Base-by-base conservation (phyloP, 164 flowering plant species). In the Piper betle region DNA sequence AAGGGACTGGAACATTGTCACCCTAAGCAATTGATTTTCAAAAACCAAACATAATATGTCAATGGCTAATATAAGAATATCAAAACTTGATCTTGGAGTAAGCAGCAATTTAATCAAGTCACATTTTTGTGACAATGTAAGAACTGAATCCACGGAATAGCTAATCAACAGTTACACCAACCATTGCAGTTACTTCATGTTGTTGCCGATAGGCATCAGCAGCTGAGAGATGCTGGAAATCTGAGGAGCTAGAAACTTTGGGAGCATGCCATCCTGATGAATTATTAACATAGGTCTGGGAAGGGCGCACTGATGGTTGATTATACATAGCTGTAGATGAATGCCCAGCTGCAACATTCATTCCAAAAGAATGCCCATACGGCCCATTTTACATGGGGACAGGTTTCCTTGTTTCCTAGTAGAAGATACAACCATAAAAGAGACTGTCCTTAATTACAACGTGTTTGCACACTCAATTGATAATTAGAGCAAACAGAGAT, bases 171-270 rank as follows among this genome's bases (percentile, higher is more conserved):
- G n/a, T 33, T n/a, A 57, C 17, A 83, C 93, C 68, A 9, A 91
- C 97, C 81, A 82, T 75, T 59, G 93, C 89, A 57, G 84, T 81
- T 50, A 92, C 84, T 82, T 92, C 98, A 72, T 92, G 84, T 63
- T 84, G 86, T 62, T 75, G 80, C 50, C 91, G 72, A 67, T 85
- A 92, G 58, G 64, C 71, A 57, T 89, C 96, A 66, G 71, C 85
- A 61, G 90, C 74, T 41, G 93, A 79, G 25, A 78, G 66, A 71
- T 69, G 70, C 37, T 66, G 25, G 65, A 64, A 62, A 71, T 80
- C 87, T 59, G 80, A 58, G 65, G 88, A 61, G 62, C 76, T 85
- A 56, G 40, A 59, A 52, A 69, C 55, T 37, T 65, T 64, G 39
- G 68, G 46, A 55, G 79, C 57, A 19, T 61, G 66, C 57, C 73